A percentile compares a stretch with the other conserved stretches of the same genome.
Evolutionary conservation across 2,329 filamentous ascomycete genomes (phyloP).

Genomic region (Triangularia setosa): DNA sequence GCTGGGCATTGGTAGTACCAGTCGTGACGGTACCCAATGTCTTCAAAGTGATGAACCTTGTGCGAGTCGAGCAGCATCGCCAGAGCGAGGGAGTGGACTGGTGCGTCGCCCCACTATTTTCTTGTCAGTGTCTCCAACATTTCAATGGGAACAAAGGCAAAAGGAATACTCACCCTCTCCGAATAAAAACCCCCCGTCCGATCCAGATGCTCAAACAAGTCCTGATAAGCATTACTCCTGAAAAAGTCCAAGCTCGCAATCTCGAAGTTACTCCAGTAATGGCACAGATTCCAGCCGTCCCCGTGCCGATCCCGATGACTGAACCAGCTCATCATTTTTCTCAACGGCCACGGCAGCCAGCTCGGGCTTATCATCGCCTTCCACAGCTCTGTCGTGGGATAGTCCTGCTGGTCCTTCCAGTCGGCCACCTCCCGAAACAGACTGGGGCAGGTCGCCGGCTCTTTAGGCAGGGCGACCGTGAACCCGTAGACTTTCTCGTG

Average conservation of each 20-base stretch:
- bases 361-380: constrained; percentile 38
- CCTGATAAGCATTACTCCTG: constrained; percentile 38
- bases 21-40: constrained; percentile 42
- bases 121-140: background rate
- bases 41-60: constrained; percentile 42
- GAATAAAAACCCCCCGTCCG: constrained; percentile 41
- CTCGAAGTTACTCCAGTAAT: constrained; percentile 48
- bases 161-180: constrained; percentile 35
- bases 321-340: constrained; percentile 34
- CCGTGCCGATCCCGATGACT: constrained; percentile 37
- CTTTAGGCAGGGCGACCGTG: constrained; percentile 42
- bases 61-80: constrained; percentile 38
- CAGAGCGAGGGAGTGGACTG: constrained; percentile 41
- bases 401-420: constrained; percentile 37
- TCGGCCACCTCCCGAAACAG: constrained; percentile 40
- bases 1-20: constrained; percentile 32
- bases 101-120: constrained; percentile 41
- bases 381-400: constrained; percentile 38
- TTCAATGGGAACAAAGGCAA: background rate
- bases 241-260: constrained; percentile 46
- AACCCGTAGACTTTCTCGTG: constrained; percentile 43
- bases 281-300: constrained; percentile 42
- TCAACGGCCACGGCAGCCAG: constrained; percentile 41
- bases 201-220: constrained; percentile 40
- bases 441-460: constrained; percentile 38